These are phyloP conservation scores for Fusarium sp. DNA, from an alignment of 2,329 filamentous ascomycete genomes.

Conservation along the genomic window DNA sequence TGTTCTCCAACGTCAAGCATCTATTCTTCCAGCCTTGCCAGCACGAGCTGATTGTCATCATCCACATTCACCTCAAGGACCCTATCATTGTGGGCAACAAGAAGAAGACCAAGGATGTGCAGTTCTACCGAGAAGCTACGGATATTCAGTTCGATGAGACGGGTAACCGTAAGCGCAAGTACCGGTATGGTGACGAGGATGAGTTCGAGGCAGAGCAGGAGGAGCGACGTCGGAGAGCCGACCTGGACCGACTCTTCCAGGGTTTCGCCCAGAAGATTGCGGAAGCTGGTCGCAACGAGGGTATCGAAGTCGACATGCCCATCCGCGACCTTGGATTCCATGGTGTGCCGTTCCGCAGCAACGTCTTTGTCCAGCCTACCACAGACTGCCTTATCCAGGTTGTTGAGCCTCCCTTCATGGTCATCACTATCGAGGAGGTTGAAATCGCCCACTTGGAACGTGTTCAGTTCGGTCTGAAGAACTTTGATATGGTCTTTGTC, in stretches of 20 bases:
- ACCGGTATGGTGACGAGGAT: constrained; percentile 96
- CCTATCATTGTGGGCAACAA: constrained; percentile 97
- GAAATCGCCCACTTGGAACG: constrained; percentile 96
- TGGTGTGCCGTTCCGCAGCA: constrained; percentile 93
- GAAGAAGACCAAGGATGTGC: constrained; percentile 98
- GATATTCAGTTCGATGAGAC: constrained; percentile 99
- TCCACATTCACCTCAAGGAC: constrained; percentile 97
- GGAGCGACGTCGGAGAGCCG: constrained; percentile 87
- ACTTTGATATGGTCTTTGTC: constrained; percentile 97
- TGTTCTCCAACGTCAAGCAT: constrained; percentile 98
- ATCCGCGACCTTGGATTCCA: constrained; percentile 97
- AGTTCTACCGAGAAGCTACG: constrained; percentile 97
- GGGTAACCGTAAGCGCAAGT: constrained; percentile 96
- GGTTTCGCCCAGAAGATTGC: constrained; percentile 97
- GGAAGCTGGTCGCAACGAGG: constrained; percentile 89
- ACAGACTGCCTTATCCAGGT: constrained; percentile 97
- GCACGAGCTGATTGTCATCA: constrained; percentile 95
- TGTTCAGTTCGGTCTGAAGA: constrained; percentile 96
- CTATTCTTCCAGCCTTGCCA: constrained; percentile 98
- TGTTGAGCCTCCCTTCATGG: constrained; percentile 95
- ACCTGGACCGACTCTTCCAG: constrained; percentile 95
- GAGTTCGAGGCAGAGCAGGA: constrained; percentile 99
- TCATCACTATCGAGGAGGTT: constrained; percentile 93
- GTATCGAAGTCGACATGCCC: constrained; percentile 92
- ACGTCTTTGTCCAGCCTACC: constrained; percentile 93